Evolutionary conservation across 2,329 filamentous ascomycete species (phyloP).

Genomic region (Exophiala oligosperma): DNA sequence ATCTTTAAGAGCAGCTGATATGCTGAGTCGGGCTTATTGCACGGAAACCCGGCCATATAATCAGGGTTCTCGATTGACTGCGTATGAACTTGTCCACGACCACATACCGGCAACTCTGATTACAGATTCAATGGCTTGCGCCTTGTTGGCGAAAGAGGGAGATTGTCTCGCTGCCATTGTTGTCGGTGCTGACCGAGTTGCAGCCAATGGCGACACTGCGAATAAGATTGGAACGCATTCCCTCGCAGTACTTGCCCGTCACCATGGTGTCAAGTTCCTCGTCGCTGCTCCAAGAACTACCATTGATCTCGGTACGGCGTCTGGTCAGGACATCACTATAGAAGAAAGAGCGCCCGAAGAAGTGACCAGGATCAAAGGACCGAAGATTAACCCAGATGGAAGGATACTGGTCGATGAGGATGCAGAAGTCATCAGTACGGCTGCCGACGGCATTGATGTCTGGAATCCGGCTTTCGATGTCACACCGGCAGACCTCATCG

Average conservation of each 20-base stretch:
- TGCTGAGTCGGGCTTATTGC: constrained; percentile 84
- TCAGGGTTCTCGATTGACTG: constrained; percentile 90
- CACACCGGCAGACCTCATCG: constrained; percentile 83
- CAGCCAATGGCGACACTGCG: constrained; percentile 93
- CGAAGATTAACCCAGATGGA: constrained; percentile 64
- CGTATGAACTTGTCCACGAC: constrained; percentile 95
- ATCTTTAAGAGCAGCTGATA: constrained; percentile 65
- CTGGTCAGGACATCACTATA: constrained; percentile 79
- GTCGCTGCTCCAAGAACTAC: constrained; percentile 94
- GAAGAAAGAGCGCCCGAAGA: constrained; percentile 82
- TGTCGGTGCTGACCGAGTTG: constrained; percentile 92
- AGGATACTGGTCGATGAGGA: constrained; percentile 58
- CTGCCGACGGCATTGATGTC: constrained; percentile 72
- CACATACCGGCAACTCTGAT: constrained; percentile 86
- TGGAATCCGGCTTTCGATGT: constrained; percentile 99
- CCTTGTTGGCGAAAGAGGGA: constrained; percentile 64
- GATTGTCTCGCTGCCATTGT: constrained; percentile 81
- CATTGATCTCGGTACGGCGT: constrained; percentile 79
- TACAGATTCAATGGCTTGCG: constrained; percentile 94
- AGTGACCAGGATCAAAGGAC: constrained; percentile 80
- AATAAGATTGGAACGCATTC: constrained; percentile 98
- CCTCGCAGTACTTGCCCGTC: constrained; percentile 82
- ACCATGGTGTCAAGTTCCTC: constrained; percentile 90
- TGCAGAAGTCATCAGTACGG: constrained; percentile 75
- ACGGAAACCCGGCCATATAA: constrained; percentile 98